Evolutionary conservation across 164 flowering plant genomes (phyloP).

Genomic region (Vitis labrusca): DNA sequence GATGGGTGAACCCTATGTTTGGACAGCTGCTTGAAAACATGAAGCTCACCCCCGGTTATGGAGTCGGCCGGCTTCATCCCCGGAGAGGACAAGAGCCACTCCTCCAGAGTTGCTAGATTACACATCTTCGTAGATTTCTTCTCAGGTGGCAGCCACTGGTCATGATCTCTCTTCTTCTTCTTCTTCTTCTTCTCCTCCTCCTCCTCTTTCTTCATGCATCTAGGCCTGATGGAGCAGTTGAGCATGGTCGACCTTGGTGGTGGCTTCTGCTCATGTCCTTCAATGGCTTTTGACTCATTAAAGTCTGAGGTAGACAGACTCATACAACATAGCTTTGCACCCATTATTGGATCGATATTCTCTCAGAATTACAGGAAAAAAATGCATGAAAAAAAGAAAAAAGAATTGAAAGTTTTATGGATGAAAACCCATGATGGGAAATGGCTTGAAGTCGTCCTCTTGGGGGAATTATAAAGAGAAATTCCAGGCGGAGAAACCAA

Average conservation of each 20-base stretch:
- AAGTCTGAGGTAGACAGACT: not conserved
- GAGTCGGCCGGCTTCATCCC: not conserved
- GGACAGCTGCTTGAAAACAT: conserved; percentile 17
- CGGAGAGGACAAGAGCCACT: conserved; percentile 34
- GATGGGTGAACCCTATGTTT: conserved; percentile 22
- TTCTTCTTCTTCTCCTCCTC: not conserved
- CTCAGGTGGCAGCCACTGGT: not conserved
- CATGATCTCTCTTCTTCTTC: not conserved
- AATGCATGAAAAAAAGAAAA: not conserved
- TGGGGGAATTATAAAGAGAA: not conserved
- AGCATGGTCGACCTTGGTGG: not conserved
- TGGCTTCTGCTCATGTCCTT: not conserved
- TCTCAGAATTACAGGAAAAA: not conserved
- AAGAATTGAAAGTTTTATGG: no score
- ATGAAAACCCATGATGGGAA: not conserved
- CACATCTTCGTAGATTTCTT: not conserved
- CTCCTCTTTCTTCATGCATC: conserved; percentile 1
- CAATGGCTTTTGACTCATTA: no score
- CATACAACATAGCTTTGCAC: conserved; percentile 5
- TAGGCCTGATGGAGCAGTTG: no score
- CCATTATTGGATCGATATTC: conserved; percentile 9
- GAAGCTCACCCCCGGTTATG: conserved; percentile 16
- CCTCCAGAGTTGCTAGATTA: conserved; percentile 24
- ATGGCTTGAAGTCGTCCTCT: not conserved
- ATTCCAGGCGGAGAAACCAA: conserved; percentile 3